Evolutionary conservation across 148 eudicot species (phyloP), one percentile per base, ranked within the genome.

Genomic region (Hydrangea macrophylla): DNA sequence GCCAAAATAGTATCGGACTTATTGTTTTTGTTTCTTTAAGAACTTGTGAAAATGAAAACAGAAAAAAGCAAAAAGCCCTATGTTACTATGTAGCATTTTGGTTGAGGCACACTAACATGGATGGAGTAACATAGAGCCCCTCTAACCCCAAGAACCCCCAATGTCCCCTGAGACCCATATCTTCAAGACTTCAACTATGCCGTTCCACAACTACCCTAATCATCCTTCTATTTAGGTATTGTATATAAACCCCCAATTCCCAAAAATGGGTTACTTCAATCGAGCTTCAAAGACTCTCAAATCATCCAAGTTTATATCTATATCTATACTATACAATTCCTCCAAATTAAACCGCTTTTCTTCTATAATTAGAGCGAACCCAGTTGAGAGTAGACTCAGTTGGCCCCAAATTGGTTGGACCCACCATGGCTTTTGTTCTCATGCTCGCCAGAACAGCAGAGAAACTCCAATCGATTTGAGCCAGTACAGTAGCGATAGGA

Each of bases 401-500:
- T 77, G 68, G 75, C 11, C 59, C 26, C 69, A 74, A 69, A 64
- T 70, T 56, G 76, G 73, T 15, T 65, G 48, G 68, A 62, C 12
- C 33, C 69, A 59, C 36, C 61, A 60, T 66, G 75, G 71, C 17
- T 88, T 74, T 65, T 85, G 80, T 68, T 78, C 96, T 12, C 77
- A 82, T 57, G 66, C 86, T 72, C 75, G 83, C 37, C 77, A 82
- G 12, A 57, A 55, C 37, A 63, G 68, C 13, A 76, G 68, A 74
- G 86, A 82, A 20, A 81, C 79, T 61, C 70, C 58, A 36, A 65
- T 88, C 18, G 95, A 93, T 73, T 82, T 93, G 67, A 78, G 74
- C 59, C 77, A 86, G 65, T 93, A 75, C 75, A 92, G 95, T 13
- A 51, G 86, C 25, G 98, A 93, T 7, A 88, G 67, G 63, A 88